These are phyloP conservation scores for Mortierella sp. DNA, from an alignment of 371 early-diverging fungal species.

Conservation along the genomic window DNA sequence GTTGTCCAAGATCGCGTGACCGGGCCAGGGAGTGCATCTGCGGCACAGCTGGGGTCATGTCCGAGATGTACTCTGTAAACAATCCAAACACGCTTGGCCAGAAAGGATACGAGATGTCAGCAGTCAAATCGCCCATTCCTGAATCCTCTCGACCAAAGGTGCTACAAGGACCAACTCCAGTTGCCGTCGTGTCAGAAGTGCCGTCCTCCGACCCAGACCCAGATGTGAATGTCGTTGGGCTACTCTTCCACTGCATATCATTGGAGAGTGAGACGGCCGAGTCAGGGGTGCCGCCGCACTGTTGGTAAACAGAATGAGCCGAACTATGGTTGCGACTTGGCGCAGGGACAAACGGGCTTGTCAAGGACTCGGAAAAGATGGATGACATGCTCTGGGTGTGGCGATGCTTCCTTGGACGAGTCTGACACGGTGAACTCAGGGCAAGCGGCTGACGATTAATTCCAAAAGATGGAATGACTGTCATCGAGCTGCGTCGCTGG, in stretches of 20 bases:
- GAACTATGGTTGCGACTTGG: background rate
- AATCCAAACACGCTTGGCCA: slow-evolving; percentile 55
- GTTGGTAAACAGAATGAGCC: slow-evolving; percentile 19
- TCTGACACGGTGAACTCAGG: slow-evolving; percentile 2
- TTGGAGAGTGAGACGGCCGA: slow-evolving; percentile 39
- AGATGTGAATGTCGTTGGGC: slow-evolving; percentile 5
- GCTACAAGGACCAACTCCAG: background rate
- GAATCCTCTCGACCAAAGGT: slow-evolving; percentile 28
- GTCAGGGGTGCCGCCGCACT: slow-evolving; percentile 25
- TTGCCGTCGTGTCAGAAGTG: slow-evolving; percentile 11
- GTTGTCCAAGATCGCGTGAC: slow-evolving; percentile 36
- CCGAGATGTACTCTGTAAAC: slow-evolving; percentile 46
- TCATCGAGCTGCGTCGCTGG: slow-evolving; percentile 35
- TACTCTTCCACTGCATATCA: slow-evolving; percentile 35
- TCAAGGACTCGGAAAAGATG: slow-evolving; percentile 28
- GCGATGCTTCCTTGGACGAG: slow-evolving; percentile 33
- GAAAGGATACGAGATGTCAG: slow-evolving; percentile 45
- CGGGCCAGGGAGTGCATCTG: slow-evolving; percentile 39
- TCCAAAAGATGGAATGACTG: slow-evolving; percentile 24
- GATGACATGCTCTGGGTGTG: slow-evolving; percentile 47
- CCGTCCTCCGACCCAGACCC: slow-evolving; percentile 23
- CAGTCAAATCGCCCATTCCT: slow-evolving; percentile 18
- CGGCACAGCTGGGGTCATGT: slow-evolving; percentile 17
- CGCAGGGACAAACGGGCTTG: slow-evolving; percentile 2
- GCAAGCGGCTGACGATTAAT: slow-evolving; percentile 17